Evolutionary conservation across 768 basidiomycete species (phyloP), one percentile per base, ranked within the genome.

Genomic region (Galerina sulciceps): DNA sequence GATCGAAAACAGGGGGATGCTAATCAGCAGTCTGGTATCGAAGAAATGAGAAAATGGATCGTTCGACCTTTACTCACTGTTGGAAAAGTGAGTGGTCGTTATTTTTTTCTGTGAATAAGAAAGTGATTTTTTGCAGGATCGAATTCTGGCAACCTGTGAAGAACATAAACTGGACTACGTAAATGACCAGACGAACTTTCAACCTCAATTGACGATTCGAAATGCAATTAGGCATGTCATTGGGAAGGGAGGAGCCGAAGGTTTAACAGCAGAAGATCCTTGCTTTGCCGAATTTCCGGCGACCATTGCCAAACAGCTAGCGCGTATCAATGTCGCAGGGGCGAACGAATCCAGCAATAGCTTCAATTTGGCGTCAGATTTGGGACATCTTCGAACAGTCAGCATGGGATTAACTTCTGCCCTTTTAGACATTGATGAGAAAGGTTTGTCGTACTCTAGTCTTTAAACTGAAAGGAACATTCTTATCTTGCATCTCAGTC

Each of bases 91-190:
- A 65, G 61, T 46, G 18, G 5, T 40, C 23, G 4, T 26, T 22
- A 13, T 8, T 15, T 31, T 14, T 15, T 15, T 51, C 23, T 31
- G n/a, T 31, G 26, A 31, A 31, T 31, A 8, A 13, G 10, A 58
- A 58, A 47, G 47, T 22, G 41, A 41, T 13, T 10, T 46, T 53
- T 46, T 42, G n/a, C 34, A 94, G 93, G 86, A 89, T 53, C 85
- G 91, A 58, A 83, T 94, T n/a, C 71, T 94, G 1, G 88, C 87
- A 8, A 94, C 93, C 0, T 94, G 92, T 62, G 80, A 86, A 44
- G 83, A 74, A 10, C 76, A 91, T 60, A 69, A 72, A 1, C 69
- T 93, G 8, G 74, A 79, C 57, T 94, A 88, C 70, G 78, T 88
- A 41, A 73, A 76, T 17, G 93, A 94, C 66, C 70, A 75, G 0